These are phyloP conservation scores for Talaromyces liani DNA, from an alignment of 495 filamentous ascomycete species.

Conservation along the genomic window DNA sequence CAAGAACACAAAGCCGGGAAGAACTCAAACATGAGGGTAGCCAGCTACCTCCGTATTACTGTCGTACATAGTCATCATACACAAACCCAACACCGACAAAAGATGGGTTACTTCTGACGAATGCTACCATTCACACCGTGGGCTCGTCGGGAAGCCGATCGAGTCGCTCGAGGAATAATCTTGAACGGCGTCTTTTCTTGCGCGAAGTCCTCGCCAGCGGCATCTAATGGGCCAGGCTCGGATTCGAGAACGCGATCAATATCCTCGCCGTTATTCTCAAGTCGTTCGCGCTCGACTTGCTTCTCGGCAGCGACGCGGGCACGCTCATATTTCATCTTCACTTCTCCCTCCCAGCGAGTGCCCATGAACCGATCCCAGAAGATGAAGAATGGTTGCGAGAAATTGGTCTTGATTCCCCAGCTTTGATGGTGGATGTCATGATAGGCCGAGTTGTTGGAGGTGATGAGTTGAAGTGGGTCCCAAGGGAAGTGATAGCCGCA, in stretches of 20 bases:
- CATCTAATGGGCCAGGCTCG: constrained; percentile 6
- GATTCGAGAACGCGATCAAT: constrained; percentile 2
- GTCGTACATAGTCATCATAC: constrained; percentile 6
- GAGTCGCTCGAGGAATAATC: constrained; percentile 6
- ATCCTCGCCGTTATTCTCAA: constrained; percentile 5
- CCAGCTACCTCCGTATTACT: constrained; percentile 5
- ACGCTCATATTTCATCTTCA: constrained; percentile 38
- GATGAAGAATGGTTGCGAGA: constrained; percentile 45
- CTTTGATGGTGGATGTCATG: constrained; percentile 98
- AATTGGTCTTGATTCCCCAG: constrained; percentile 82
- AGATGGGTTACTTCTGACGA: constrained; percentile 1
- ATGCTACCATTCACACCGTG: constrained; percentile 10
- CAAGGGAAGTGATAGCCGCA: constrained; percentile 93
- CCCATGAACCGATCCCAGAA: constrained; percentile 44
- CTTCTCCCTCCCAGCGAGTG: constrained; percentile 40
- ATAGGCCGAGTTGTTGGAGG: constrained; percentile 88
- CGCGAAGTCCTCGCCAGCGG: not conserved
- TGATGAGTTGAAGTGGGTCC: constrained; percentile 87
- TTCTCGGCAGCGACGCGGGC: constrained; percentile 34
- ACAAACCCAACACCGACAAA: not conserved
- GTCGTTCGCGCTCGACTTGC: constrained; percentile 21
- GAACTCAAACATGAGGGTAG: not conserved
- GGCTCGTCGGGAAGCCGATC: not conserved
- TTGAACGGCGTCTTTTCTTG: constrained; percentile 7
- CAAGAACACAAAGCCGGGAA: not conserved